Evolutionary conservation across 495 filamentous ascomycete genomes (phyloP), one percentile per base, ranked within the genome.

Genomic region (Xylaria castorea): DNA sequence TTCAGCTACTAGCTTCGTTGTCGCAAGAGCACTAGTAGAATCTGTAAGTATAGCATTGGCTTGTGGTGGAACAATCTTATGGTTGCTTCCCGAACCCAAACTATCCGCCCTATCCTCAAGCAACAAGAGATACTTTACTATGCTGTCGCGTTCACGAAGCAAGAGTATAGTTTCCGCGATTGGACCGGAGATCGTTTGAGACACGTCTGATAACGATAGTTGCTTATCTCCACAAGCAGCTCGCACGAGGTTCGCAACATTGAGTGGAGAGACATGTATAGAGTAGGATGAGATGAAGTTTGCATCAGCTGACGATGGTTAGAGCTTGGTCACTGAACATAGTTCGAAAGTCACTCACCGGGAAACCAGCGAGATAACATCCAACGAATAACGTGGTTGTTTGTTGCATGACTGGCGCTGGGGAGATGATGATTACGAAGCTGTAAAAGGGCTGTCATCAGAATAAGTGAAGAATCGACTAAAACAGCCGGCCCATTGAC

Each of bases 401-500:
- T 89, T 14, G 91, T 89, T 38, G 89, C 84, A 55, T 90, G 83
- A 50, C 88, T 88, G 5, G 88, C 85, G 27, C 88, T 90, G 7
- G 93, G 90, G 50, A 91, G 89, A 66, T 91, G 87, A 70, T 83
- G 80, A 68, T 87, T 88, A 72, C 84, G 88, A 68, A 87, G 84
- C 74, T 87, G 88, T 61, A 89, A 82, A 70, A 94, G 71, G 53
- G 85, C 87, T 9, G 87, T 83, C 92, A 94, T 95, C 40, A 97
- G 78, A 3, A 85, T 85, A n/a, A 95, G 80, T 36, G 92, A 90
- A 38, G 93, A 89, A 76, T 98, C 96, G 7, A 91, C 89, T n/a
- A 97, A 84, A 27, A 90, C 77, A 27, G 91, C 91, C 3, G 95
- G 97, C 0, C 94, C 94, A 78, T 91, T 94, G 57, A 96, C 84